phyloP scores from a whole-genome alignment of 2,329 filamentous ascomycete species.

The Beauveria sp. region DNA sequence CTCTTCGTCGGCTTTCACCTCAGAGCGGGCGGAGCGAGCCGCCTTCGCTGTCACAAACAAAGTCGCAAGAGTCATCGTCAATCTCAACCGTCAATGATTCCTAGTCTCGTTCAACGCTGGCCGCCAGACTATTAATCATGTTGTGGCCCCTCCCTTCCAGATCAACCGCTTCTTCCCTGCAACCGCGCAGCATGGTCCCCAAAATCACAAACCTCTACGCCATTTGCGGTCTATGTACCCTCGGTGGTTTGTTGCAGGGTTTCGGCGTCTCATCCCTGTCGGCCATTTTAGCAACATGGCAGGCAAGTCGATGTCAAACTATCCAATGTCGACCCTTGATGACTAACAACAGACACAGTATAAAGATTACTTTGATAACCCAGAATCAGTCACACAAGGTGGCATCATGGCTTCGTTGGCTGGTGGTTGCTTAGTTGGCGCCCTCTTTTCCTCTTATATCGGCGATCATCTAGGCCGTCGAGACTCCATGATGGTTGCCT shows the following conservation, averaged over 20 bases:
- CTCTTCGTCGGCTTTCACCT: neutral
- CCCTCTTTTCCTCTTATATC: conserved; percentile 31
- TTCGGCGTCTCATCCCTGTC: conserved; percentile 49
- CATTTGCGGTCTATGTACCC: conserved; percentile 19
- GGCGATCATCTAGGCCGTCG: conserved; percentile 35
- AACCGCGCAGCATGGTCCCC: neutral
- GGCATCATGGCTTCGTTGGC: conserved; percentile 37
- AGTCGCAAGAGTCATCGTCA: neutral
- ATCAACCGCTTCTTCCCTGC: neutral
- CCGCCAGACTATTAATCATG: neutral
- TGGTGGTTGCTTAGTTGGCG: conserved; percentile 36
- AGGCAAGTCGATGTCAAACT: conserved; percentile 7
- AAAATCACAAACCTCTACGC: conserved; percentile 18
- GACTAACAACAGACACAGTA: conserved; percentile 23
- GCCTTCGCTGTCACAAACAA: neutral
- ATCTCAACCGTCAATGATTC: neutral
- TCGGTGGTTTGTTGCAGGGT: conserved; percentile 32
- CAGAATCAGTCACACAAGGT: conserved; percentile 32
- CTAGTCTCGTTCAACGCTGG: neutral
- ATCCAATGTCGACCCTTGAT: no score
- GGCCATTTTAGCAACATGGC: conserved; percentile 40
- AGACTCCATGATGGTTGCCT: conserved; percentile 17
- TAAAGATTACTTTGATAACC: conserved; percentile 39
- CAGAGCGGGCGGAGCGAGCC: conserved; percentile 2
- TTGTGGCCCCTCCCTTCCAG: conserved; percentile 2